Conservation (phyloP, 139 green algal genomes). For the Volvox africanus region DNA sequence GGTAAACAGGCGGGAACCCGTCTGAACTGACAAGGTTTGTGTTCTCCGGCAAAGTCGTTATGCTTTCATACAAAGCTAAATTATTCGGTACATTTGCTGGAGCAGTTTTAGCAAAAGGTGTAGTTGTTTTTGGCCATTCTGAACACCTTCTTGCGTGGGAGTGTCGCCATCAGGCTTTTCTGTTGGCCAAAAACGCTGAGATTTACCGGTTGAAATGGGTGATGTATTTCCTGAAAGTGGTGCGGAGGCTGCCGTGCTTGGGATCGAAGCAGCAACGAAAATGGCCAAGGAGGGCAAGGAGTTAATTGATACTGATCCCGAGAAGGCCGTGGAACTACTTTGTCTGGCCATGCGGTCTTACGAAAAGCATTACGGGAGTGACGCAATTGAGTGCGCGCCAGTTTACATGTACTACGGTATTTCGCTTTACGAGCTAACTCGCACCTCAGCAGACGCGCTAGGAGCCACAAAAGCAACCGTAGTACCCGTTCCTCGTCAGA, state of each 20-base stretch:
- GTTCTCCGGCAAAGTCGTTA: no score
- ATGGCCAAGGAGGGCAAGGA: slow-evolving; percentile 26
- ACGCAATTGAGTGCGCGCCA: slow-evolving; percentile 49
- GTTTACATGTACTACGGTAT: slow-evolving; percentile 67
- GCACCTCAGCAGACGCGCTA: not conserved
- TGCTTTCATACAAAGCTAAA: no score
- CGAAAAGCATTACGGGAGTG: slow-evolving; percentile 53
- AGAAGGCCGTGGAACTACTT: slow-evolving; percentile 47
- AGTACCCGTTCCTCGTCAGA: not conserved
- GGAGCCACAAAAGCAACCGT: not conserved
- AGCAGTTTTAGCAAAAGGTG: no score
- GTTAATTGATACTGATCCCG: slow-evolving; percentile 52
- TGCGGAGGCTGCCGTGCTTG: not conserved
- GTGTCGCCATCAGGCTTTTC: no score
- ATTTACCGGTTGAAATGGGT: not conserved
- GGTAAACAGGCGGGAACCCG: no score
- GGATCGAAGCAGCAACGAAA: not conserved
- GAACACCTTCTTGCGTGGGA: no score
- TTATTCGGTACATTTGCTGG: no score
- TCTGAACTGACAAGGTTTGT: no score
- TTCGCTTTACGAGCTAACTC: slow-evolving; percentile 57
- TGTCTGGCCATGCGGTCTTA: slow-evolving; percentile 42
- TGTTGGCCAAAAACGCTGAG: no score
- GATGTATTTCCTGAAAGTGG: not conserved
- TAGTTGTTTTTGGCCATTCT: no score